Evolutionary conservation across 2,329 filamentous ascomycete species (phyloP).

Genomic region (Xylaria digitata): DNA sequence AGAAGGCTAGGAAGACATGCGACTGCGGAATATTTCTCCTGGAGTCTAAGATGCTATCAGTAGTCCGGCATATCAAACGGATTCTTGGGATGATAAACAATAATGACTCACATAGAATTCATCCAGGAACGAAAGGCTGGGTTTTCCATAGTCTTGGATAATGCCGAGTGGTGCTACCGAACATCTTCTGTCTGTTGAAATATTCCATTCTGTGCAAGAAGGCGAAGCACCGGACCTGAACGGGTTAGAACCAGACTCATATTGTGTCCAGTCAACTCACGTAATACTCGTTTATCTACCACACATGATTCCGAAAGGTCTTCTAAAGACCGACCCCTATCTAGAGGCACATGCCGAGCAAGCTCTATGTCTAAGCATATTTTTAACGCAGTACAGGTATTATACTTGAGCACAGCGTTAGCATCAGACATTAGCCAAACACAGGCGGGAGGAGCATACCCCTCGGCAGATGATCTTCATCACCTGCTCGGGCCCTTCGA

Average conservation of each 20-base stretch:
- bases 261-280: background rate
- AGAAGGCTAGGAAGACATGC: slow-evolving; percentile 1
- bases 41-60: background rate
- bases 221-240: slow-evolving; percentile 1
- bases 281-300: slow-evolving; percentile 1
- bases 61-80: background rate
- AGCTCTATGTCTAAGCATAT: slow-evolving; percentile 5
- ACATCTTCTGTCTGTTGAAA: slow-evolving; percentile 2
- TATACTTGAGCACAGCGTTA: background rate
- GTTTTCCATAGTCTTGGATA: slow-evolving; percentile 1
- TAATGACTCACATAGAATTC: background rate
- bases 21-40: slow-evolving; percentile 3
- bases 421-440: background rate
- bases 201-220: slow-evolving; percentile 7
- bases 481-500: background rate
- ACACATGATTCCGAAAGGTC: background rate
- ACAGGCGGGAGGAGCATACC: background rate
- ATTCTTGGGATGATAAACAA: background rate
- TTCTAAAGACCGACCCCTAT: background rate
- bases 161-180: background rate
- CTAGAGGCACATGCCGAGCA: background rate
- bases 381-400: slow-evolving; percentile 1
- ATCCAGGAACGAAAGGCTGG: background rate
- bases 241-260: background rate
- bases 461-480: slow-evolving; percentile 2